Evolutionary conservation across 768 basidiomycete species (phyloP).

Genomic region (Cystoderma amianthinum): DNA sequence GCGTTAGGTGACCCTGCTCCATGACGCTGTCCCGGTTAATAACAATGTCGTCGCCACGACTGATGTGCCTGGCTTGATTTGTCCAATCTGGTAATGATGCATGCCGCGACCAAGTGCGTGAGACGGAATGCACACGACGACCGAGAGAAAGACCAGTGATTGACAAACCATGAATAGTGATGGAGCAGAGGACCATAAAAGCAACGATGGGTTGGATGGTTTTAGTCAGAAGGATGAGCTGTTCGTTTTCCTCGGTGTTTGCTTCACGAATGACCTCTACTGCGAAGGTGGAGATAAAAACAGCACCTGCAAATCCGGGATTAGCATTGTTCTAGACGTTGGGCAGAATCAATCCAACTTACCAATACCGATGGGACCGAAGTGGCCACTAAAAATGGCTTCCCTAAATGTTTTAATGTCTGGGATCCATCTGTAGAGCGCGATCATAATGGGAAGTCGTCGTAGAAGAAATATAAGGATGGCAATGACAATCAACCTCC

Average conservation of each 20-base stretch:
- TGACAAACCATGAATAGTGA: slow-evolving; percentile 82
- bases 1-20: slow-evolving; percentile 26
- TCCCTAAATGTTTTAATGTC: slow-evolving; percentile 94
- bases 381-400: slow-evolving; percentile 92
- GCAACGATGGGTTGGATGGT: slow-evolving; percentile 90
- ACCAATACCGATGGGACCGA: slow-evolving; percentile 84
- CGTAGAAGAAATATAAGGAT: slow-evolving; percentile 78
- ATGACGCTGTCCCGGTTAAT: slow-evolving; percentile 74
- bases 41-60: slow-evolving; percentile 68
- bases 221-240: slow-evolving; percentile 59
- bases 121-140: slow-evolving; percentile 82
- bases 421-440: slow-evolving; percentile 87
- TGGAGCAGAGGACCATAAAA: slow-evolving; percentile 91
- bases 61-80: slow-evolving; percentile 64
- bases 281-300: slow-evolving; percentile 90
- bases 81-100: slow-evolving; percentile 76
- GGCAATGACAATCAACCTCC: slow-evolving; percentile 81
- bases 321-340: slow-evolving; percentile 3
- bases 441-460: slow-evolving; percentile 78
- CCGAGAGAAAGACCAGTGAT: slow-evolving; percentile 94
- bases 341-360: slow-evolving; percentile 12
- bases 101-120: slow-evolving; percentile 86
- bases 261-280: slow-evolving; percentile 44
- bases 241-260: slow-evolving; percentile 37
- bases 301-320: slow-evolving; percentile 47